Conservation (phyloP, 345 rosid species). For the Eucalyptus grandis region DNA sequence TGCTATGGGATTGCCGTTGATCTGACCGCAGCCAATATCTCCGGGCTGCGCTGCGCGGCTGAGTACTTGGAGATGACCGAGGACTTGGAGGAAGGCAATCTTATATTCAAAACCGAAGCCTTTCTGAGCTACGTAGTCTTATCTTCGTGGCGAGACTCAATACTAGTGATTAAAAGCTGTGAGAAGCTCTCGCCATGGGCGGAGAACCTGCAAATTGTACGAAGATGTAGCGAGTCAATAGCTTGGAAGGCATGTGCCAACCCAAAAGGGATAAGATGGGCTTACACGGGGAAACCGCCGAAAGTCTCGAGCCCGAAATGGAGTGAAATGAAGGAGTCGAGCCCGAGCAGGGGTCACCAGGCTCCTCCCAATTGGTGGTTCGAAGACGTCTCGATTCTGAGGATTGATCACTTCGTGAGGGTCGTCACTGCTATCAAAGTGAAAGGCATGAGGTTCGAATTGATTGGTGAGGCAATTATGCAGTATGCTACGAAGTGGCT, state of each 20-base stretch:
- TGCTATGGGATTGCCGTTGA: conserved; percentile 93
- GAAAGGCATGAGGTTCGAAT: conserved; percentile 89
- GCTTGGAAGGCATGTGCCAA: conserved; percentile 99
- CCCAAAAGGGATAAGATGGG: conserved; percentile 93
- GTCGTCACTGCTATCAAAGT: conserved; percentile 94
- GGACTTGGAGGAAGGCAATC: conserved; percentile 95
- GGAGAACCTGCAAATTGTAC: conserved; percentile 89
- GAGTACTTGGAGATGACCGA: conserved; percentile 99
- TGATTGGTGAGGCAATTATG: conserved; percentile 79
- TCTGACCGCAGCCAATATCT: conserved; percentile 83
- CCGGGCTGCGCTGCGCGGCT: conserved; percentile 83
- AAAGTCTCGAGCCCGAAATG: conserved; percentile 76
- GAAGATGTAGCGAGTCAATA: conserved; percentile 93
- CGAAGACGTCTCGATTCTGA: conserved; percentile 86
- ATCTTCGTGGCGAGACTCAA: conserved; percentile 97
- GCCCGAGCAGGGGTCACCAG: conserved; percentile 65
- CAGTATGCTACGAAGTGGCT: conserved; percentile 93
- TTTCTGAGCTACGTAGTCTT: conserved; percentile 92
- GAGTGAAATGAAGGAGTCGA: conserved; percentile 65
- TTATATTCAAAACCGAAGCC: conserved; percentile 95
- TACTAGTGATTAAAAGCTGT: conserved; percentile 78
- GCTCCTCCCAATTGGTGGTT: conserved; percentile 99
- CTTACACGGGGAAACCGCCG: conserved; percentile 64
- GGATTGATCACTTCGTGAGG: conserved; percentile 92
- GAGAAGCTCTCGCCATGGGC: conserved; percentile 97